These are phyloP conservation scores for Rugosomyces carneus DNA, from an alignment of 1,284 basidiomycete genomes.

Conservation along the genomic window DNA sequence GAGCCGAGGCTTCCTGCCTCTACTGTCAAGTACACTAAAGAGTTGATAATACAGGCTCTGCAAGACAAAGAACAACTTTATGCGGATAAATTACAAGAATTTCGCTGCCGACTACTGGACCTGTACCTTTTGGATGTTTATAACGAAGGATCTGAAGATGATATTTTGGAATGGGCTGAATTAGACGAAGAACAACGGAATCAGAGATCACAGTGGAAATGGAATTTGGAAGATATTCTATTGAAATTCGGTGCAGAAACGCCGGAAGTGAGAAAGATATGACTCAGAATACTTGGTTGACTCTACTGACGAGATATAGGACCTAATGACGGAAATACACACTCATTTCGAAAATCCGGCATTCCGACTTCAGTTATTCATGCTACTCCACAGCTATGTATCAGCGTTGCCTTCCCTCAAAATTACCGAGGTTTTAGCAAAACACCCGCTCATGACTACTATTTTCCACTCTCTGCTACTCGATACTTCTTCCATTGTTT, in stretches of 20 bases:
- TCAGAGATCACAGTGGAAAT: slow-evolving; percentile 61
- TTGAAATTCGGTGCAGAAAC: slow-evolving; percentile 54
- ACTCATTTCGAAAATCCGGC: slow-evolving; percentile 51
- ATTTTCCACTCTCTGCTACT: slow-evolving; percentile 59
- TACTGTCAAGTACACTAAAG: slow-evolving; percentile 61
- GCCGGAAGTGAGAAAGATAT: slow-evolving; percentile 47
- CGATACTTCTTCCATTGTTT: slow-evolving; percentile 67
- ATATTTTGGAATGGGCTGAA: slow-evolving; percentile 67
- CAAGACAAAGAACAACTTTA: slow-evolving; percentile 40
- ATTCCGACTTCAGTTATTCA: slow-evolving; percentile 61
- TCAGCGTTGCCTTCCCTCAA: slow-evolving; percentile 47
- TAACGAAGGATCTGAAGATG: slow-evolving; percentile 65
- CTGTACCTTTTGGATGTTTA: slow-evolving; percentile 69
- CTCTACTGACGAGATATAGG: slow-evolving; percentile 33
- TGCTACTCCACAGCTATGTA: slow-evolving; percentile 55
- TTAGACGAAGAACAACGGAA: slow-evolving; percentile 56
- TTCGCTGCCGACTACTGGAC: slow-evolving; percentile 63
- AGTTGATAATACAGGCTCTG: slow-evolving; percentile 59
- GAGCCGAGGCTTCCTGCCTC: slow-evolving; percentile 58
- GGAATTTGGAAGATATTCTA: slow-evolving; percentile 68
- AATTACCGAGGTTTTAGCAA: slow-evolving; percentile 46
- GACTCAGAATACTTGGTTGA: slow-evolving; percentile 5
- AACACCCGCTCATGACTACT: slow-evolving; percentile 55
- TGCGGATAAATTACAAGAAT: slow-evolving; percentile 50
- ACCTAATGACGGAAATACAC: slow-evolving; percentile 59